Evolutionary conservation across 192 early-diverging fungal genomes (phyloP).

Genomic region (Coemansia sp.): DNA sequence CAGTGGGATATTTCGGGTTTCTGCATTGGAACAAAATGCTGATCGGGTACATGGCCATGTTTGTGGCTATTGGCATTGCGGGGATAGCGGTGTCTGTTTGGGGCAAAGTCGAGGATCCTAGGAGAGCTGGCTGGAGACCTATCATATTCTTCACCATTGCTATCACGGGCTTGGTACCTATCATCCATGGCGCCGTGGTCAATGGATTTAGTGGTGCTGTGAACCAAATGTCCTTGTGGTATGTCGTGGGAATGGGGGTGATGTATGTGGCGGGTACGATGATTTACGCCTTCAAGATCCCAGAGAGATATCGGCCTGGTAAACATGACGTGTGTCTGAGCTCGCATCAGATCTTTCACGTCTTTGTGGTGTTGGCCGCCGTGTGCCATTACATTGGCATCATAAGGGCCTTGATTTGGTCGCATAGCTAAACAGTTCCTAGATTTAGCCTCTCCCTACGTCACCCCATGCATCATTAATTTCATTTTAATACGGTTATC

Average conservation of each 20-base stretch:
- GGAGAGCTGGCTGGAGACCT: constrained; percentile 77
- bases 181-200: constrained; percentile 68
- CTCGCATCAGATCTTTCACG: constrained; percentile 94
- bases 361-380: constrained; percentile 80
- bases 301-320: constrained; percentile 84
- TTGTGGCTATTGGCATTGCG: constrained; percentile 65
- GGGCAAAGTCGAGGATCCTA: constrained; percentile 70
- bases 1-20: constrained; percentile 59
- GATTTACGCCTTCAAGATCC: constrained; percentile 81
- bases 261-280: constrained; percentile 83
- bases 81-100: constrained; percentile 67
- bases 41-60: constrained; percentile 65
- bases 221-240: constrained; percentile 65
- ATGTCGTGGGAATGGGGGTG: constrained; percentile 70
- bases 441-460: not conserved
- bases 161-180: constrained; percentile 75
- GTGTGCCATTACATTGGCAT: constrained; percentile 76
- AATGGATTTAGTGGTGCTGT: constrained; percentile 66
- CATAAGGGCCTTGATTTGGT: constrained; percentile 56
- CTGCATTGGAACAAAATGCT: constrained; percentile 60
- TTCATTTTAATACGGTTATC: not conserved
- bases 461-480: not conserved
- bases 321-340: constrained; percentile 76
- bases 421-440: constrained; percentile 15
- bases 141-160: constrained; percentile 80